phyloP scores from a whole-genome alignment of 1,139 yeast genomes.

The Taiozyma sp. region DNA sequence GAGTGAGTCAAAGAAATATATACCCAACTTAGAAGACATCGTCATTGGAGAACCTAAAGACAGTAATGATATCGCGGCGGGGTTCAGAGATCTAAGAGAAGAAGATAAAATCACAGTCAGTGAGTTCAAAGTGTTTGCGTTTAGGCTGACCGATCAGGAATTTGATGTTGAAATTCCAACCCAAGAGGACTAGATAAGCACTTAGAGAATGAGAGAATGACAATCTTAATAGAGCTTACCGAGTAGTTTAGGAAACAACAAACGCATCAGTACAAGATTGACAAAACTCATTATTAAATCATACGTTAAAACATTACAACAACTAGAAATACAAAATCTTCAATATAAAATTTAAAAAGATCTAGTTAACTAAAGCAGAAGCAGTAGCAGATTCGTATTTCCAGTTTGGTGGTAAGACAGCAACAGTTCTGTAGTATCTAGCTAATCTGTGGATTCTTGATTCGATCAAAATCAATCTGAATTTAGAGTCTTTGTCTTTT shows the following conservation, averaged over 20 bases:
- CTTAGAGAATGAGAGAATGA: neutral
- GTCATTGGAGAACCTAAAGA: constrained; percentile 19
- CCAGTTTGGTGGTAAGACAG: constrained; percentile 99
- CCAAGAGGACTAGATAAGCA: neutral
- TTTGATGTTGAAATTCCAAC: constrained; percentile 17
- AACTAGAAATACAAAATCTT: constrained; percentile 5
- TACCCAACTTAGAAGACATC: constrained; percentile 13
- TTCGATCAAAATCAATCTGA: constrained; percentile 99
- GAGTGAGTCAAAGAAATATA: constrained; percentile 1
- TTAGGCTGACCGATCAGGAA: constrained; percentile 17
- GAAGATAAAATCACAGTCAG: constrained; percentile 6
- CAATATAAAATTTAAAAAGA: constrained; percentile 5
- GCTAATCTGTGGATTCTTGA: constrained; percentile 99
- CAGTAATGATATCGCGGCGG: constrained; percentile 12
- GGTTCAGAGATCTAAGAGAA: constrained; percentile 9
- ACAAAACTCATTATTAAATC: neutral
- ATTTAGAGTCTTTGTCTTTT: constrained; percentile 99
- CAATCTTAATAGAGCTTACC: too few relatives aligned
- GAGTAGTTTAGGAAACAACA: neutral
- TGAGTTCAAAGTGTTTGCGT: constrained; percentile 16
- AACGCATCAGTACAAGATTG: neutral
- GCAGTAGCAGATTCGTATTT: constrained; percentile 99
- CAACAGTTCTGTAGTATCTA: constrained; percentile 99
- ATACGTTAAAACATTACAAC: neutral
- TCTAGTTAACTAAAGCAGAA: constrained; percentile 96